phyloP scores from a whole-genome alignment of 2,329 filamentous ascomycete genomes.

The Rutstroemia sp. region DNA sequence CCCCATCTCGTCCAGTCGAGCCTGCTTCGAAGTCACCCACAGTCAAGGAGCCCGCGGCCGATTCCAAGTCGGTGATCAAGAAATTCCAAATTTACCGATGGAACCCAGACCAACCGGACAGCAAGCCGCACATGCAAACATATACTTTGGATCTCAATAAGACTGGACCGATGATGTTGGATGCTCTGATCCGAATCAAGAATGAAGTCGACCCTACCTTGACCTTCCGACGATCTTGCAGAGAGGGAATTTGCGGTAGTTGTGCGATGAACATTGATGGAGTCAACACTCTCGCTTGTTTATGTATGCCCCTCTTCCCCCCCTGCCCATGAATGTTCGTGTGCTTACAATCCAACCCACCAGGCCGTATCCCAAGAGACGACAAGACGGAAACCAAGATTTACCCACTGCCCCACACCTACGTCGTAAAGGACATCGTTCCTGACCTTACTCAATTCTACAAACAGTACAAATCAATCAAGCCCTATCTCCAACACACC shows the following conservation, averaged over 20 bases:
- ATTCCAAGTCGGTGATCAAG: constrained; percentile 68
- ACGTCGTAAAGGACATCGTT: constrained; percentile 98
- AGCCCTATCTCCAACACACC: constrained; percentile 93
- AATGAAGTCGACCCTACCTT: constrained; percentile 96
- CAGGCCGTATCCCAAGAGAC: constrained; percentile 90
- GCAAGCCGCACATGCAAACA: constrained; percentile 92
- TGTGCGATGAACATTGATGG: constrained; percentile 99
- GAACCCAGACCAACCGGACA: constrained; percentile 86
- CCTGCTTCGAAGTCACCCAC: constrained; percentile 19
- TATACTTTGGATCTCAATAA: constrained; percentile 97
- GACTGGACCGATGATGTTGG: constrained; percentile 97
- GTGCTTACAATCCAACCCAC: constrained; percentile 25
- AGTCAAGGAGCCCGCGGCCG: constrained; percentile 40
- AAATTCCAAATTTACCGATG: constrained; percentile 98
- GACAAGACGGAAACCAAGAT: constrained; percentile 77
- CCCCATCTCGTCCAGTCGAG: constrained; percentile 15
- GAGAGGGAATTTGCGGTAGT: constrained; percentile 97
- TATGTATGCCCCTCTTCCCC: constrained; percentile 60
- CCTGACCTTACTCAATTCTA: constrained; percentile 98
- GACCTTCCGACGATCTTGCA: constrained; percentile 91
- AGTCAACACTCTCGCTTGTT: constrained; percentile 92
- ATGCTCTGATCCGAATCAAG: constrained; percentile 96
- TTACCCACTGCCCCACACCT: constrained; percentile 97
- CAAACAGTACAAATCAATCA: constrained; percentile 99
- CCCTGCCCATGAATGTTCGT: neutral